These are phyloP conservation scores for Panicum hallii DNA, from an alignment of 202 grass and related monocot genomes.

Conservation along the genomic window DNA sequence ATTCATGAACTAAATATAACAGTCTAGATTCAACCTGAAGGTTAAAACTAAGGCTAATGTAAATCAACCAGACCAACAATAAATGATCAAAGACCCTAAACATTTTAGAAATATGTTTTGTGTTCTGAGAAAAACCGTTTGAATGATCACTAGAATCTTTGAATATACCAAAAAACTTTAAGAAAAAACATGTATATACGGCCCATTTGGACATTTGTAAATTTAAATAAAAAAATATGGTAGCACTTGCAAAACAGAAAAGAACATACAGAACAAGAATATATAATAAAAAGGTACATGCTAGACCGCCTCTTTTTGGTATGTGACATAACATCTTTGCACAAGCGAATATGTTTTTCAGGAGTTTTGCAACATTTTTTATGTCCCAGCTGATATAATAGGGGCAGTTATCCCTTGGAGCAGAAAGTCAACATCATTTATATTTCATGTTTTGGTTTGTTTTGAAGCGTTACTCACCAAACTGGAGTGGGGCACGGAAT, in stretches of 20 bases:
- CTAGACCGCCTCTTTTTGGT: background rate
- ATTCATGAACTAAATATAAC: constrained; percentile 33
- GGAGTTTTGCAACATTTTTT: background rate
- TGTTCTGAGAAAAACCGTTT: background rate
- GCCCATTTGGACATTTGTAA: background rate
- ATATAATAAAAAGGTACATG: background rate
- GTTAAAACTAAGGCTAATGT: constrained; percentile 16
- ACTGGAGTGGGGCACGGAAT: constrained; percentile 68
- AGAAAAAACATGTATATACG: background rate
- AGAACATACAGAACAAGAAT: background rate
- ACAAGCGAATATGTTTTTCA: background rate
- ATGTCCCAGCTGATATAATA: background rate
- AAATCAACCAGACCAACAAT: constrained; percentile 6
- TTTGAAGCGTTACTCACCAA: constrained; percentile 64
- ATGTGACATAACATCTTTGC: no score
- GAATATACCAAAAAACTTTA: background rate
- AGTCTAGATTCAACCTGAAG: background rate
- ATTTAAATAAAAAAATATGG: background rate
- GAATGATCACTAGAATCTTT: background rate
- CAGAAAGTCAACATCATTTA: constrained; percentile 2
- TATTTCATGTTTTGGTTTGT: constrained; percentile 4
- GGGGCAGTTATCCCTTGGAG: background rate
- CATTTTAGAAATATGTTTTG: background rate
- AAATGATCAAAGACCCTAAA: background rate
- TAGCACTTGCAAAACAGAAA: background rate